phyloP scores from a whole-genome alignment of 2,329 filamentous ascomycete genomes.

The Aulographum hederae region DNA sequence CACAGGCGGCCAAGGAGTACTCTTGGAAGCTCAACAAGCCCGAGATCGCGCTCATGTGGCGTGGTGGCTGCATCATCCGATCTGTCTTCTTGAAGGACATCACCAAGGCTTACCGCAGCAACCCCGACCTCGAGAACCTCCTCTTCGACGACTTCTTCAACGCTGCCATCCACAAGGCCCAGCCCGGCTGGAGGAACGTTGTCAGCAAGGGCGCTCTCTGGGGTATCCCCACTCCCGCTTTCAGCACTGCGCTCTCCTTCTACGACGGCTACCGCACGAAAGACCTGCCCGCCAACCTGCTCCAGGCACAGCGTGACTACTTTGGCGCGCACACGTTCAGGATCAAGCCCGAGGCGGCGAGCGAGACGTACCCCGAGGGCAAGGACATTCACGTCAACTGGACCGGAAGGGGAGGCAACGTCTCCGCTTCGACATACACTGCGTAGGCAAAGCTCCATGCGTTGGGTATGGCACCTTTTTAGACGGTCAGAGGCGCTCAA shows the following conservation, averaged over 20 bases:
- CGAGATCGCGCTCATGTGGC: constrained; percentile 99
- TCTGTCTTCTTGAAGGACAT: constrained; percentile 99
- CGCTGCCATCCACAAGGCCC: constrained; percentile 93
- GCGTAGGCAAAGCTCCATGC: constrained; percentile 51
- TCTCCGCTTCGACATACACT: constrained; percentile 94
- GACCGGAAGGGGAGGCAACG: constrained; percentile 94
- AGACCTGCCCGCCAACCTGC: constrained; percentile 91
- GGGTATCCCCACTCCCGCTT: constrained; percentile 89
- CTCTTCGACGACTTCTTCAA: constrained; percentile 99
- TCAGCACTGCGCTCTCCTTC: constrained; percentile 94
- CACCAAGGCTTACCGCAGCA: constrained; percentile 84
- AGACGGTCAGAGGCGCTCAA: no score
- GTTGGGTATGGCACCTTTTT: no score
- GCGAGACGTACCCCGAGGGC: constrained; percentile 48
- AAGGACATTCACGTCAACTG: constrained; percentile 98
- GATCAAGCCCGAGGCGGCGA: constrained; percentile 33
- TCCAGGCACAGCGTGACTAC: constrained; percentile 99
- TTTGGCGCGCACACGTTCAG: constrained; percentile 52
- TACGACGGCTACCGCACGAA: constrained; percentile 97
- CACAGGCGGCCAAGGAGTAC: constrained; percentile 83
- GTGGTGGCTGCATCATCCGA: constrained; percentile 98
- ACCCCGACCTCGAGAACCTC: constrained; percentile 92
- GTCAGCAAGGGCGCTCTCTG: constrained; percentile 82
- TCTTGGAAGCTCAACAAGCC: constrained; percentile 99
- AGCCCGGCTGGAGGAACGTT: constrained; percentile 41